phyloP scores from a whole-genome alignment of 768 basidiomycete genomes.

The Lactarius hengduanensis region DNA sequence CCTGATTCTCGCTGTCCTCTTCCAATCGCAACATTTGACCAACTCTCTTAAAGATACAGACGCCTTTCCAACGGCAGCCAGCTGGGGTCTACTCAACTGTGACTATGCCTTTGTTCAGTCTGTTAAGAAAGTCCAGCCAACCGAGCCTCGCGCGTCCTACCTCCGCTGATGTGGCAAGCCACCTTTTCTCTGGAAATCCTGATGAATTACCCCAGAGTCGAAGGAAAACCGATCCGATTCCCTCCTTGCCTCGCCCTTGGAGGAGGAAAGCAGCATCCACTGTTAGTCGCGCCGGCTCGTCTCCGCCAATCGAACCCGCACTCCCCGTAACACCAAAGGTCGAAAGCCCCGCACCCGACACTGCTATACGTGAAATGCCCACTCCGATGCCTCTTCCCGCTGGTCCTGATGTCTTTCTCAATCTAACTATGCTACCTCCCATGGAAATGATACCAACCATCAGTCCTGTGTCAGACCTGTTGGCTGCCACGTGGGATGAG shows the following conservation, averaged over 20 bases:
- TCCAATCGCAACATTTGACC: background rate
- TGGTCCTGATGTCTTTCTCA: background rate
- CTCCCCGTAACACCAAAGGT: background rate
- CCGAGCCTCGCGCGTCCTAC: background rate
- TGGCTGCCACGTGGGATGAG: conserved; percentile 4
- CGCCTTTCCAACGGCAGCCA: background rate
- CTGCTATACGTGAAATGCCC: background rate
- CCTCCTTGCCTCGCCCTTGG: background rate
- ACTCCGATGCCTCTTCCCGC: background rate
- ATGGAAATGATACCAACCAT: background rate
- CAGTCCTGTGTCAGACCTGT: conserved; percentile 1
- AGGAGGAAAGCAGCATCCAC: background rate
- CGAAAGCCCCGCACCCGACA: background rate
- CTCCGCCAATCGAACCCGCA: background rate
- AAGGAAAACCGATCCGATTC: background rate
- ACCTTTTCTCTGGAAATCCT: background rate
- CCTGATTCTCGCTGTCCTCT: background rate
- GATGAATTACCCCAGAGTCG: background rate
- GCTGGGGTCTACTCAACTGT: background rate
- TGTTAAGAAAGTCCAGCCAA: conserved; percentile 10
- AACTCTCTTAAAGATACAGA: background rate
- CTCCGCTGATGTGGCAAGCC: background rate
- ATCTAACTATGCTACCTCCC: background rate
- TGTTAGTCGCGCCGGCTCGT: background rate
- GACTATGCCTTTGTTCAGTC: conserved; percentile 3